Percentiles rank a stretch among this genome's conserved stretches.
Conservation (phyloP, 257 asterid genomes). For the Nicotiana knightiana region DNA sequence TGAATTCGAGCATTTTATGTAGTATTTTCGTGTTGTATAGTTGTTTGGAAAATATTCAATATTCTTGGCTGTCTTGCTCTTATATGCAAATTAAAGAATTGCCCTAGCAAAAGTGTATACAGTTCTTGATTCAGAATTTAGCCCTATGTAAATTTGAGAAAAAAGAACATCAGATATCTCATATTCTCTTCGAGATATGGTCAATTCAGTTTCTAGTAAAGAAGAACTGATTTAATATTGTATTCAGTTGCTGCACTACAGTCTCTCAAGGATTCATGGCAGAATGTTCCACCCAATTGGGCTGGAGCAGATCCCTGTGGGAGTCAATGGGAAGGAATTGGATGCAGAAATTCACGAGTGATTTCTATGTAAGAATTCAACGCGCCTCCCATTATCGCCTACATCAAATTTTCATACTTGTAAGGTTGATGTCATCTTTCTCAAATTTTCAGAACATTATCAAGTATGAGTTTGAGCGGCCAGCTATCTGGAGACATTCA, state of each 20-base stretch:
- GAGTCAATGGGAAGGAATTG: slow-evolving; percentile 56
- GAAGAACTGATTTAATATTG: slow-evolving; percentile 7
- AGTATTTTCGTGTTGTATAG: background rate
- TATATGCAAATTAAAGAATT: no score
- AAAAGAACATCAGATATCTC: background rate
- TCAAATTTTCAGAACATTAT: slow-evolving; percentile 50
- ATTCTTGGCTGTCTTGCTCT: background rate
- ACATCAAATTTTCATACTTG: background rate
- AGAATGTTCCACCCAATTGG: slow-evolving; percentile 69
- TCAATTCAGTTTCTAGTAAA: background rate
- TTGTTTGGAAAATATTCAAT: background rate
- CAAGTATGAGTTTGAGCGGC: slow-evolving; percentile 54
- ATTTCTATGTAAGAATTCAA: slow-evolving; percentile 41
- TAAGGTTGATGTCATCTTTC: background rate
- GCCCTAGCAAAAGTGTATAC: no score
- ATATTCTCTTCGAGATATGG: background rate
- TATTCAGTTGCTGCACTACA: slow-evolving; percentile 46
- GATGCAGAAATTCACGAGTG: slow-evolving; percentile 38
- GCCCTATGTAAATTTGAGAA: no score
- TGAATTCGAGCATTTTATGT: background rate
- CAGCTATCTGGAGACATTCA: slow-evolving; percentile 59
- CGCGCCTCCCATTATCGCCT: background rate
- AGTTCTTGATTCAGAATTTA: no score
- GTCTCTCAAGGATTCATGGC: slow-evolving; percentile 37
- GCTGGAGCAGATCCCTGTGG: slow-evolving; percentile 66